Conservation (phyloP, 139 green algal genomes). For the Chlorella sp. region DNA sequence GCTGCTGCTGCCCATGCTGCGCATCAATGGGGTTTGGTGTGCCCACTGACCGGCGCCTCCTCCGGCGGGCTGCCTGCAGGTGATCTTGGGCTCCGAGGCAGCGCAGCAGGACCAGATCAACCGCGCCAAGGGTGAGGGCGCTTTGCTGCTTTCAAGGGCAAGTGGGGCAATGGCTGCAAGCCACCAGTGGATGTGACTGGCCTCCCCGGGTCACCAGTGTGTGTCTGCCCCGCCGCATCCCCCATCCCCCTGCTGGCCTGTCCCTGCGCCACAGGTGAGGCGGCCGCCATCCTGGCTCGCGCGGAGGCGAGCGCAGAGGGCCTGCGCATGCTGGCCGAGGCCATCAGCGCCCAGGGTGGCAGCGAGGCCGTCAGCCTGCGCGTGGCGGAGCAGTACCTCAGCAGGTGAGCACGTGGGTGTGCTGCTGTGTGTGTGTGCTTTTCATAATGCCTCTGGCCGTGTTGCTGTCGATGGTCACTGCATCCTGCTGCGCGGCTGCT, state of each 20-base stretch:
- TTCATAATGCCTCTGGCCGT: too few relatives aligned
- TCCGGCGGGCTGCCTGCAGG: slow-evolving; percentile 1
- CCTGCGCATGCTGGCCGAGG: slow-evolving; percentile 65
- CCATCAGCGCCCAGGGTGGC: slow-evolving; percentile 64
- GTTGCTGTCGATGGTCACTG: too few relatives aligned
- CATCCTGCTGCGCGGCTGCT: too few relatives aligned
- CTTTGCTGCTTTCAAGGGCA: slow-evolving; percentile 38
- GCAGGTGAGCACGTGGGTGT: too few relatives aligned
- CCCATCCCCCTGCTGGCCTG: neutral
- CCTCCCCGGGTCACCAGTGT: too few relatives aligned
- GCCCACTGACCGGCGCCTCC: too few relatives aligned
- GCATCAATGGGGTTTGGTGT: too few relatives aligned
- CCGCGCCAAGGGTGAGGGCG: slow-evolving; percentile 64
- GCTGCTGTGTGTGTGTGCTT: too few relatives aligned
- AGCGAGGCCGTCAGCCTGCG: slow-evolving; percentile 73
- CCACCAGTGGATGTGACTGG: neutral
- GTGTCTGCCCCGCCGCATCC: too few relatives aligned
- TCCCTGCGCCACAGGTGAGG: slow-evolving; percentile 50
- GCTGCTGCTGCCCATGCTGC: too few relatives aligned
- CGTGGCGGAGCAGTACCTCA: slow-evolving; percentile 81
- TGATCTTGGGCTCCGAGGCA: slow-evolving; percentile 91
- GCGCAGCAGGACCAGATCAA: slow-evolving; percentile 86
- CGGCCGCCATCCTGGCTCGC: slow-evolving; percentile 67
- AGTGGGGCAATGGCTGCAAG: neutral
- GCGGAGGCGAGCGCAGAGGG: slow-evolving; percentile 75